Conservation (phyloP, 108 stramenopile genomes). For the Cyclotella cryptica region DNA sequence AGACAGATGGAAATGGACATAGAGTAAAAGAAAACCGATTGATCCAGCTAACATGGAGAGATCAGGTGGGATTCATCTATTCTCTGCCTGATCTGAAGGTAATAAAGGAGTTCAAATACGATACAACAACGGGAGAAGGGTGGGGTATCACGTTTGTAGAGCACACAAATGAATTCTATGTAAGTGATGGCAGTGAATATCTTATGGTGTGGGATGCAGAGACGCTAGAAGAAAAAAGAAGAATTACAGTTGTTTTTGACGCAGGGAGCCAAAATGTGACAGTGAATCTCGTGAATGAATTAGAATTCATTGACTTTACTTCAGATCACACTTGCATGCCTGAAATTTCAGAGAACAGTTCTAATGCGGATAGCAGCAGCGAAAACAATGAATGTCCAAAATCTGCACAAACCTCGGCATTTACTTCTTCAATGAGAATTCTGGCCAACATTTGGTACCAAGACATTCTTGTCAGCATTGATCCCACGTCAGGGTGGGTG, state of each 20-base stretch:
- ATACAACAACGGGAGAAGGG: constrained; percentile 69
- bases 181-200: constrained; percentile 74
- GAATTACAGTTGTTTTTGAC: constrained; percentile 41
- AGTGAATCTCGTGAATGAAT: constrained; percentile 64
- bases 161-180: constrained; percentile 60
- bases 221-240: constrained; percentile 54
- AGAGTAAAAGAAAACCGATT: constrained; percentile 52
- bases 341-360: constrained; percentile 45
- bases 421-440: constrained; percentile 58
- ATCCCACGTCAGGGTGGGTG: constrained; percentile 66
- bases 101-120: constrained; percentile 41
- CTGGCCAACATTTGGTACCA: constrained; percentile 83
- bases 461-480: constrained; percentile 71
- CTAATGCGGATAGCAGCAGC: constrained; percentile 64
- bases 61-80: constrained; percentile 64
- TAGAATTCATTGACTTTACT: constrained; percentile 70
- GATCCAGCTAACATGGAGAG: constrained; percentile 79
- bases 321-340: background rate
- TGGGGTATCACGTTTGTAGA: constrained; percentile 87
- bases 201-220: constrained; percentile 71
- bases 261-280: constrained; percentile 3
- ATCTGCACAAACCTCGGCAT: background rate
- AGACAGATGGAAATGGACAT: constrained; percentile 29
- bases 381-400: constrained; percentile 44
- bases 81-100: constrained; percentile 51